Base-by-base conservation (phyloP, 257 asterid species). In the Solanum clarkiae region DNA sequence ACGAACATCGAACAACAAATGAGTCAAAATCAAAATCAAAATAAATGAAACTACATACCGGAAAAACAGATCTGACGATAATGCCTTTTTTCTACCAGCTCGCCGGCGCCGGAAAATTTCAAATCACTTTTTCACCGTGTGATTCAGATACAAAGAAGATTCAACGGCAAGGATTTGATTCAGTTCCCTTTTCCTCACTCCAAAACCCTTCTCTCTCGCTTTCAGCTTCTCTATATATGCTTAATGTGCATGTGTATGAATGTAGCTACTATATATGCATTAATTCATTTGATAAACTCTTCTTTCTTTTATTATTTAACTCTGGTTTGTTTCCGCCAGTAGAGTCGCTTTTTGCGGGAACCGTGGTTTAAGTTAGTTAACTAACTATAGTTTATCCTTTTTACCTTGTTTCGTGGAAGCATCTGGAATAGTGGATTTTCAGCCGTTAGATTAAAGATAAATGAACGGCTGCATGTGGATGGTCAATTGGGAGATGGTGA, bases 21-120 rank as follows among this genome's bases (percentile, higher is more conserved):
- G 49, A 26, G 26, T n/a, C 66, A n/a, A 70, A 40, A 16, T 49
- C 13, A 17, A 24, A 49, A 53, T 24, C 20, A 26, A 79, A 6
- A 71, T 7, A 3, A 71, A 66, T 15, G 54, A 75, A 60, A 6
- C 1, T 7, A 80, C 80, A 87, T 90, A 95, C 97, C 94, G 42
- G 92, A 89, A 83, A 83, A 85, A 87, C 94, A 92, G 97, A 93
- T 94, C 97, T 92, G 87, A 87, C 55, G 66, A 90, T 90, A 83
- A 51, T 84, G 82, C 82, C 24, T 66, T 71, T 72, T 80, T 84
- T 80, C 56, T 60, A 36, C 6, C 42, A 71, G 54, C 55, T 63
- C 85, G 81, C 79, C 81, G 87, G 68, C 80, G 87, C 83, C 84
- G 26, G 85, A 47, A 47, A 59, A 74, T 14, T 49, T 49, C 44